Base-by-base conservation (phyloP, 2,329 filamentous ascomycete genomes). In the Aureobasidium subglaciale region DNA sequence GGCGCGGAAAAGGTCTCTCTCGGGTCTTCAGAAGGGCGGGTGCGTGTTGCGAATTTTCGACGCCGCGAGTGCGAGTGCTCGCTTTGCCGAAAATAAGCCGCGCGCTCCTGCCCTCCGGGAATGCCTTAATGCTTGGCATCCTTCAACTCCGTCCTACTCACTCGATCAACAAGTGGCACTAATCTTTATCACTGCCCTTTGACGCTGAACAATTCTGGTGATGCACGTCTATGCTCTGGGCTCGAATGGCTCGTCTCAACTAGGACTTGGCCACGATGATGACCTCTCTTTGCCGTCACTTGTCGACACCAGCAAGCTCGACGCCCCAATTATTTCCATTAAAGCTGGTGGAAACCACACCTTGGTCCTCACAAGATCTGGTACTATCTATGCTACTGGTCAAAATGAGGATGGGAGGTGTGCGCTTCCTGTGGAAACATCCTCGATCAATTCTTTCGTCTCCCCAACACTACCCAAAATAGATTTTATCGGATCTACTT, bases 301-400 rank as follows among this genome's bases (percentile, higher is more conserved):
- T 18, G 56, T 58, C 10, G 29, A 35, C 11, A 20, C 20, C 4
- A 8, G 13, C 9, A 27, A 25, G 8, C 38, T 43, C 29, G 38
- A 42, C 27, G 29, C 27, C 38, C 15, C 13, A 9, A 53, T 66
- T 25, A 58, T 56, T 29, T 57, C 62, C 13, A 75, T 85, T 24
- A 71, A 67, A 41, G 78, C 88, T 7, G 92, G 92, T 4, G 91
- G 91, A 1, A 96, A 96, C 65, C 92, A 96, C 69, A 95, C 90
- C 0, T 72, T 96, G 4, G 68, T 95, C 9, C 74, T 90, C 10
- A 81, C 79, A n/a, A 65, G 74, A 4, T 67, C 75, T 24, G 85
- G 85, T 0, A 62, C 72, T 1, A 73, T 91, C 0, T 87, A 82
- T 64, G 84, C 81, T 64, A 79, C 83, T 42, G 90, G 90, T 1